A percentile compares a stretch with the other conserved stretches of the same genome.
phyloP scores from a whole-genome alignment of 2,329 filamentous ascomycete species.

The Diplodia mutila region DNA sequence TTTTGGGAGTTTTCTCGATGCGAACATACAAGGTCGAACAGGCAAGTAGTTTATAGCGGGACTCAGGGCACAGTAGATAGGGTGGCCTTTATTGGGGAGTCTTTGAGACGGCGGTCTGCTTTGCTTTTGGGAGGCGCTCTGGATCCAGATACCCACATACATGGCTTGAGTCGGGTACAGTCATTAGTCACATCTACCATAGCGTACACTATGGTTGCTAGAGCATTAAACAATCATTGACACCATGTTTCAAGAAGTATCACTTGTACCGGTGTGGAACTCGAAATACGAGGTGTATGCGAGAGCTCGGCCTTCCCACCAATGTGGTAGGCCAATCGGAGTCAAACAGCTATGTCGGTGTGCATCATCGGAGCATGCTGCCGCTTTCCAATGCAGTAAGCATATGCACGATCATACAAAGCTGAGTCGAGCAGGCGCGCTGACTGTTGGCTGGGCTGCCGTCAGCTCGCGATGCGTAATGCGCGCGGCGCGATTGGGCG shows the following conservation, averaged over 20 bases:
- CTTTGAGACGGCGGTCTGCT: not conserved
- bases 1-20: not conserved
- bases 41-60: not conserved
- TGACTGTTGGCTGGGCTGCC: not conserved
- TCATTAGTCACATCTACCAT: not conserved
- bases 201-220: not conserved
- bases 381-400: not conserved
- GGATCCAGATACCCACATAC: not conserved
- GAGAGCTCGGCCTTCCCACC: not conserved
- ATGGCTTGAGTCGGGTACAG: not conserved
- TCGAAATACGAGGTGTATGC: not conserved
- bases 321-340: not conserved
- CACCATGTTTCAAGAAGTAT: not conserved
- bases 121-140: not conserved
- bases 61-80: not conserved
- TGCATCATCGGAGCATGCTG: not conserved
- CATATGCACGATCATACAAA: not conserved
- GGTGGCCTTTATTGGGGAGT: not conserved
- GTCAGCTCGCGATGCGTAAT: conserved; percentile 1
- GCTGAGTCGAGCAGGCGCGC: conserved; percentile 5
- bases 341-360: not conserved
- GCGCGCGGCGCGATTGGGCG: not conserved
- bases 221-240: not conserved
- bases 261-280: not conserved
- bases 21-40: not conserved